Base-by-base conservation (phyloP, 2,329 filamentous ascomycete species). In the Beauveria brongniartii region DNA sequence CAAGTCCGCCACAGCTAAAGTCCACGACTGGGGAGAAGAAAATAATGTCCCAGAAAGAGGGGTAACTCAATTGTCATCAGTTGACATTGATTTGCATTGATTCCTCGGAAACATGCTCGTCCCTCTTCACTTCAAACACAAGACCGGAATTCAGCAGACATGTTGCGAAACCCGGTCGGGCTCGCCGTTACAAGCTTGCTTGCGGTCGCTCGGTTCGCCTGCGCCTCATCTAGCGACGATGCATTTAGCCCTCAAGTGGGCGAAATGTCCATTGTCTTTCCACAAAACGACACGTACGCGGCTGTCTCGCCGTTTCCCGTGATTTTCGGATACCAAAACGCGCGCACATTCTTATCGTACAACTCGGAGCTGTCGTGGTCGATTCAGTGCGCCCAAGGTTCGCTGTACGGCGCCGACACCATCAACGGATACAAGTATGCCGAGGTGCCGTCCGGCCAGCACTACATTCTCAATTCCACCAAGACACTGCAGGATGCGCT, bases 251-350 rank as follows among this genome's bases (percentile, higher is more conserved):
- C 53, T 20, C 41, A 53, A 30, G 50, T 53, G 20, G 52, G 53
- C 16, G 53, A 61, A 37, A 41, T 57, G 46, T 56, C 51, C 3
- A 46, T 57, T 43, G 57, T 60, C 10, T 63, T 63, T 20, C 61
- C 61, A n/a, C 58, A 28, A 41, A 61, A 63, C 26, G 57, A 61
- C 30, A 61, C 58, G 16, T 61, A 61, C 22, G 52, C 44, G 2
- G 57, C 24, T 5, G 51, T 63, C 5, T 61, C 47, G 7, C 61
- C 53, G 7, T 63, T 57, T 41, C 61, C 61, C 51, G 28, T 63
- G 5, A 51, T 63, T 12, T 61, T 63, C 28, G 52, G 51, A 26
- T 63, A 40, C 53, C 26, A 52, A 10, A 61, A 56, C 43, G 58
- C 57, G 22, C 26, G 57, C 24, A 58, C 58, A 3, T 9, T 61